These are phyloP conservation scores for Gynostemma pentaphyllum DNA, from an alignment of 306 rosid species.

Conservation along the genomic window DNA sequence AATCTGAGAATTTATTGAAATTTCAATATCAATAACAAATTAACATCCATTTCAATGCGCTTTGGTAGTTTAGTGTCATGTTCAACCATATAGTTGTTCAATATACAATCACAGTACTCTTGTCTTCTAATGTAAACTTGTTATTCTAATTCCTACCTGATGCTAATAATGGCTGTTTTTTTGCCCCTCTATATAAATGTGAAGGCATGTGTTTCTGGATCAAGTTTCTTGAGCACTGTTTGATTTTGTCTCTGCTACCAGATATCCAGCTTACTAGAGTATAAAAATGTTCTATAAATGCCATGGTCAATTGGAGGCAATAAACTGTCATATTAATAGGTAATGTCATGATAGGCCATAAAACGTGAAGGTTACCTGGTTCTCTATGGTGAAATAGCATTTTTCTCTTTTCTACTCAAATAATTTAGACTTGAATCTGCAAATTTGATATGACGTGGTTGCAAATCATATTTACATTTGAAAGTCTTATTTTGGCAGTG, in stretches of 20 bases:
- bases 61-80: neutral
- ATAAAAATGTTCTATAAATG: neutral
- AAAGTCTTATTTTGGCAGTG: neutral
- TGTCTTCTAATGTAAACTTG: neutral
- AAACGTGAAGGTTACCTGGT: neutral
- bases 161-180: neutral
- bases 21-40: conserved; percentile 86
- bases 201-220: neutral
- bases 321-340: neutral
- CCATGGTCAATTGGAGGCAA: neutral
- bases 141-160: neutral
- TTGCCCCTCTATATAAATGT: neutral
- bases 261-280: neutral
- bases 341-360: neutral
- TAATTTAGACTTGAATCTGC: neutral
- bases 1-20: conserved; percentile 76
- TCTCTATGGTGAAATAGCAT: neutral
- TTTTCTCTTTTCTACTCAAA: neutral
- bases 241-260: neutral
- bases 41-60: conserved; percentile 46
- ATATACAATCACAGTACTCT: neutral
- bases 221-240: conserved; percentile 4
- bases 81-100: neutral
- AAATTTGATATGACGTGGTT: neutral
- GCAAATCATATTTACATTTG: neutral